Conservation (phyloP, 805 yeast genomes). For the Kuraishia capsulata region DNA sequence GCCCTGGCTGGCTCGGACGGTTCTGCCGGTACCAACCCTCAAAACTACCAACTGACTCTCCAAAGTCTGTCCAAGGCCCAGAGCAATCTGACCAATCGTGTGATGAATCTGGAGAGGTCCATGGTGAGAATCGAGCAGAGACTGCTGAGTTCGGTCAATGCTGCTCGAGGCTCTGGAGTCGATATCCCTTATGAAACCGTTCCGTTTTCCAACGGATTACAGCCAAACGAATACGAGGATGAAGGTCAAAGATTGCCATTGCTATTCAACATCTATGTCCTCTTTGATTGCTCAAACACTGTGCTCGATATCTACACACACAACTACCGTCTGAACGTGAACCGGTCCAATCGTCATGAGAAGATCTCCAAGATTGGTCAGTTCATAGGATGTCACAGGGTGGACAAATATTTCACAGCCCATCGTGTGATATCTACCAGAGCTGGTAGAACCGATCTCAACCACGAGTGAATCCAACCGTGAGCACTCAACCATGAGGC, state of each 20-base stretch:
- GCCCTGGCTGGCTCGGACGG: not conserved
- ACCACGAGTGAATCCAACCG: too few relatives aligned
- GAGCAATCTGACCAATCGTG: not conserved
- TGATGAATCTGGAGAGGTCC: constrained; percentile 12
- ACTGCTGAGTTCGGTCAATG: constrained; percentile 14
- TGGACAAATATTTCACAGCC: constrained; percentile 20
- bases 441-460: too few relatives aligned
- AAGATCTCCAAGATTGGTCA: constrained; percentile 16
- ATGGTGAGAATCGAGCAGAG: constrained; percentile 18
- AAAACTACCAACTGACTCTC: constrained; percentile 5
- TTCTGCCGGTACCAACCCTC: too few relatives aligned
- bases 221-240: constrained; percentile 12
- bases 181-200: constrained; percentile 19
- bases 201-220: constrained; percentile 16
- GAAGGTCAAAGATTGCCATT: constrained; percentile 12
- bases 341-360: constrained; percentile 8
- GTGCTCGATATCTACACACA: constrained; percentile 8
- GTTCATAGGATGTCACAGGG: constrained; percentile 20
- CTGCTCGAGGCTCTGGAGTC: constrained; percentile 19
- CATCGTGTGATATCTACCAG: constrained; percentile 1
- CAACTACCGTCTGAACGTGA: not conserved
- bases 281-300: constrained; percentile 13
- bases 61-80: not conserved
- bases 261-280: constrained; percentile 13
- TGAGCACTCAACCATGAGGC: too few relatives aligned